Evolutionary conservation across 225 moss, liverwort and hornwort genomes (phyloP).

Genomic region (Asterella californica): DNA sequence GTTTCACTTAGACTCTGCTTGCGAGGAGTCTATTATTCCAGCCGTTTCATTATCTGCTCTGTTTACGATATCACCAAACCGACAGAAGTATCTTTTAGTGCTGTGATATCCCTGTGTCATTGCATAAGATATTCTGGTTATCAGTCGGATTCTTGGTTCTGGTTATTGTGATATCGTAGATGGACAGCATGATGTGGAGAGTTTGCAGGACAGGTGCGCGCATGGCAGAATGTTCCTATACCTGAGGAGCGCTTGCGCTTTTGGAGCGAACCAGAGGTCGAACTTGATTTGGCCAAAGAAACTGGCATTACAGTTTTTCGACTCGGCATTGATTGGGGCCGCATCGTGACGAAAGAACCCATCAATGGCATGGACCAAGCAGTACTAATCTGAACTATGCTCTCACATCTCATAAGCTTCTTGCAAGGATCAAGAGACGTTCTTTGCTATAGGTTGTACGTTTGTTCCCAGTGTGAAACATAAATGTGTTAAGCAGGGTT

Average conservation of each 20-base stretch:
- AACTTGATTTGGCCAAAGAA: constrained; percentile 73
- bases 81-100: neutral
- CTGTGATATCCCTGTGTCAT: neutral
- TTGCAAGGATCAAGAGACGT: neutral
- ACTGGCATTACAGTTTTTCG: constrained; percentile 73
- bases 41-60: neutral
- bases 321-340: constrained; percentile 95
- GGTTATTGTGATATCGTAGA: neutral
- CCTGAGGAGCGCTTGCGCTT: constrained; percentile 84
- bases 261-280: constrained; percentile 72
- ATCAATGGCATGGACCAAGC: constrained; percentile 54
- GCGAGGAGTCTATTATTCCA: neutral
- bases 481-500: neutral
- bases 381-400: constrained; percentile 32
- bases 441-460: neutral
- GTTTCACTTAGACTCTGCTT: neutral
- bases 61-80: neutral
- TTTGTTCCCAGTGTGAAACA: neutral
- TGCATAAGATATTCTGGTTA: neutral
- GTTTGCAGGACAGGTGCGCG: constrained; percentile 65
- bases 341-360: constrained; percentile 76
- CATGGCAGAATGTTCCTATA: constrained; percentile 75
- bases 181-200: constrained; percentile 3
- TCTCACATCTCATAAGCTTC: neutral
- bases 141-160: neutral